Evolutionary conservation across 1,284 basidiomycete species (phyloP).

Genomic region (Ustilago tritici): DNA sequence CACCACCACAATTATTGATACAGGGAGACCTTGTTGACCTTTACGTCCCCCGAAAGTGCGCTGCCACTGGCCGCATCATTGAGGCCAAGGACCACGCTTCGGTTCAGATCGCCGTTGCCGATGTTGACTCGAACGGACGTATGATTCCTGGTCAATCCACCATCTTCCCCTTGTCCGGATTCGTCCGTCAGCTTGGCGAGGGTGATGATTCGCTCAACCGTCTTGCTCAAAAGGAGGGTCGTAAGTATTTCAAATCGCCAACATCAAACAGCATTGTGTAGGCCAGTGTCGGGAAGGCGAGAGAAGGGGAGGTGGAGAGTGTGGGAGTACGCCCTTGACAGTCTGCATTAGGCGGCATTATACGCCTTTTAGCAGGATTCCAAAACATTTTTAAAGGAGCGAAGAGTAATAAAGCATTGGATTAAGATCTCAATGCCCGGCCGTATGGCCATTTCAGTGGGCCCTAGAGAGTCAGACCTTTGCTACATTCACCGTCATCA

Average conservation of each 20-base stretch:
- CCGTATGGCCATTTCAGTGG: conserved; percentile 45
- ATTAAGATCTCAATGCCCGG: conserved; percentile 67
- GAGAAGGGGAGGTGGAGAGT: not conserved
- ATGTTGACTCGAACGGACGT: conserved; percentile 93
- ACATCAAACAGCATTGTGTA: conserved; percentile 6
- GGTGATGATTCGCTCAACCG: conserved; percentile 98
- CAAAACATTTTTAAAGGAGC: conserved; percentile 61
- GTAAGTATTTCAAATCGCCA: conserved; percentile 76
- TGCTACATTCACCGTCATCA: conserved; percentile 47
- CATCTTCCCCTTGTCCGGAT: conserved; percentile 92
- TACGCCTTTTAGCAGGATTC: conserved; percentile 64
- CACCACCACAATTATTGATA: conserved; percentile 9
- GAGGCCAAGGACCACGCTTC: conserved; percentile 99
- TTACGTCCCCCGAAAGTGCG: conserved; percentile 98
- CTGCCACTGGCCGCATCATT: conserved; percentile 85
- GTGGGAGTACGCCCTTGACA: conserved; percentile 60
- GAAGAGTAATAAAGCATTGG: conserved; percentile 59
- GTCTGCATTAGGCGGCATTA: conserved; percentile 60
- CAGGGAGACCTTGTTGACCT: conserved; percentile 99
- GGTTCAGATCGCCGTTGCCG: conserved; percentile 93
- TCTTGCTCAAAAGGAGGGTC: conserved; percentile 91
- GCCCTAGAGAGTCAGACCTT: conserved; percentile 67
- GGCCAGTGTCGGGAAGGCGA: not conserved
- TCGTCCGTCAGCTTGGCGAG: conserved; percentile 94
- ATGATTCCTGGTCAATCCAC: conserved; percentile 84